phyloP scores from a whole-genome alignment of 495 filamentous ascomycete species.

The Neurospora pannonica region DNA sequence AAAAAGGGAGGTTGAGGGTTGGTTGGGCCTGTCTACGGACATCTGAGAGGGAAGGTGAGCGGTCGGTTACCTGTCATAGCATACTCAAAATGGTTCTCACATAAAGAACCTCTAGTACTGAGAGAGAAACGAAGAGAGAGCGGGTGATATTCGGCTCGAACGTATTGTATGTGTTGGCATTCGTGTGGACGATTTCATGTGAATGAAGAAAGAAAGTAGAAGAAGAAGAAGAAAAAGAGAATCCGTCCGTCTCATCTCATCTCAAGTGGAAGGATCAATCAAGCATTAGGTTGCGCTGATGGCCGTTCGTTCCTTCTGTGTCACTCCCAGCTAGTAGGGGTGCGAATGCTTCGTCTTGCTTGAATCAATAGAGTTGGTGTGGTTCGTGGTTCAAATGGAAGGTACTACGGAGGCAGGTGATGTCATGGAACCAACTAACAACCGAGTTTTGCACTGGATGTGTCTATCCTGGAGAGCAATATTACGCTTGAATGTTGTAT shows the following conservation, averaged over 20 bases:
- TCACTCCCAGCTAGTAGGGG: neutral
- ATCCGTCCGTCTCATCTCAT: neutral
- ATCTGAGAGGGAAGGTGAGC: neutral
- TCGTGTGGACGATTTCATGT: neutral
- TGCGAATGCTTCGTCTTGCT: neutral
- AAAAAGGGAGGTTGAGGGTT: no score
- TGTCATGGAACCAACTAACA: neutral
- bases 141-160: neutral
- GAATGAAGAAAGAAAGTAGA: neutral
- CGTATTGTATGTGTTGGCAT: neutral
- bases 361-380: neutral
- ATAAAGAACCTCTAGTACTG: no score
- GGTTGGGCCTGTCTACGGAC: neutral
- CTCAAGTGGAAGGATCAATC: neutral
- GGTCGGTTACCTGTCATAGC: neutral
- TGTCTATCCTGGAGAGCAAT: neutral
- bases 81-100: no score
- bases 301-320: neutral
- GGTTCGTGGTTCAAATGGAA: neutral
- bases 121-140: no score
- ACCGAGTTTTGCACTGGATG: neutral
- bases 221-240: neutral
- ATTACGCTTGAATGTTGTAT: neutral
- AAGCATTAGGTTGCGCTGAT: neutral
- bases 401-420: neutral